Evolutionary conservation across 1,139 yeast genomes (phyloP).

Genomic region (Blastobotrys capitulatus): DNA sequence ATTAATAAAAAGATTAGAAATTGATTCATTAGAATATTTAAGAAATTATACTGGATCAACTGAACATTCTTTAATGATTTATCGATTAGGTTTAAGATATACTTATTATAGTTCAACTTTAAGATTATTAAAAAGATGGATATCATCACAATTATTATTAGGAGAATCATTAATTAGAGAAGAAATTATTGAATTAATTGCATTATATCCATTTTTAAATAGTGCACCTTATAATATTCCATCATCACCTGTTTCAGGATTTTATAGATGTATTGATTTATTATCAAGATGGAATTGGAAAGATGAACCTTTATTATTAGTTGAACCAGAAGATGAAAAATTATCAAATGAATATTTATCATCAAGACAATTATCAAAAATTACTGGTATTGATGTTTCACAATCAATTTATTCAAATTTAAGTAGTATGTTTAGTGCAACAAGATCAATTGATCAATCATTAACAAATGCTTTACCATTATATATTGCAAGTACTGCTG

Average conservation of each 20-base stretch:
- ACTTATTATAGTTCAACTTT: conserved; percentile 76
- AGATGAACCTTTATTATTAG: conserved; percentile 70
- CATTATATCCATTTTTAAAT: conserved; percentile 79
- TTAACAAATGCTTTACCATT: conserved; percentile 66
- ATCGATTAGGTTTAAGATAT: conserved; percentile 64
- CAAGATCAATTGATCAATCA: conserved; percentile 74
- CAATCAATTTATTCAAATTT: conserved; percentile 58
- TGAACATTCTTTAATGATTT: conserved; percentile 78
- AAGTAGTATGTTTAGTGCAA: conserved; percentile 55
- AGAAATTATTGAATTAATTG: conserved; percentile 75
- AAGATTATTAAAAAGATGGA: conserved; percentile 81
- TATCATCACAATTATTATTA: conserved; percentile 46
- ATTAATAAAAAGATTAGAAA: conserved; percentile 48
- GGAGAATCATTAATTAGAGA: conserved; percentile 60
- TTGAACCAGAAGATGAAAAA: conserved; percentile 45
- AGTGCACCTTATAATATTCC: conserved; percentile 80
- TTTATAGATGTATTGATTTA: conserved; percentile 65
- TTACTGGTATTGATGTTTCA: conserved; percentile 55
- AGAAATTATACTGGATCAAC: conserved; percentile 63
- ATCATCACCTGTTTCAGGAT: conserved; percentile 72
- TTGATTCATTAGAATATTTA: conserved; percentile 25
- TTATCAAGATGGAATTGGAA: conserved; percentile 92
- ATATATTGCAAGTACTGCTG: conserved; percentile 77
- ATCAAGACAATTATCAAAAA: conserved; percentile 17
- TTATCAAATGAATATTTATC: conserved; percentile 38